Base-by-base conservation (phyloP, 139 green algal species). In the Haematococcus sp. region DNA sequence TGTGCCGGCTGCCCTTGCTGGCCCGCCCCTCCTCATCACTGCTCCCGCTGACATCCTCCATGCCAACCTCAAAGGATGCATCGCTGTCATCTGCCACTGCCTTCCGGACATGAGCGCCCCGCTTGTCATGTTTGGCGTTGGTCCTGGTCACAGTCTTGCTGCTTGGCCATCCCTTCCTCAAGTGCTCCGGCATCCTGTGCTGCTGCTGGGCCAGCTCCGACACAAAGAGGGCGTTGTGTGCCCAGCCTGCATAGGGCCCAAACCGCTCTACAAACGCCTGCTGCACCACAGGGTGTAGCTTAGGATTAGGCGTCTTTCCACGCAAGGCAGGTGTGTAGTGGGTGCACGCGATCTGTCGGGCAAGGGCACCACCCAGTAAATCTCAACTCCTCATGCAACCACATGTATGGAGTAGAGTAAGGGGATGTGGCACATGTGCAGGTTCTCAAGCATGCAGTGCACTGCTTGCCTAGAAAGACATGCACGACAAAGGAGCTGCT, bases 201-300 rank as follows among this genome's bases (percentile, higher is more conserved):
- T 82, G 68, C 22, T 90, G 84, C 40, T 49, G 73, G 4, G 89
- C 83, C 13, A 98, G 84, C 71, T 98, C 89, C 15, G 86, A 81
- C 22, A 98, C 88, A 85, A 98, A 98, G 22, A 98, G 79, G 5
- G 85, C 84, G 73, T 97, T 97, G 86, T 98, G 94, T 16, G 94
- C 94, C 90, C 92, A 98, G 34, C 94, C 94, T 2, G 90, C 89
- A 76, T 92, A 91, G 0, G 75, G 34, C 4, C 93, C 94, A 86
- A 98, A 98, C 2, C 78, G 66, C 31, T 90, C 71, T 16, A 83
- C 60, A 65, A 98, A 93, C 0, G 84, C 69, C 59, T 89, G 51
- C 76, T 86, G 63, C 16, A 90, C 66, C 44, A 82, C 63, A 1
- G 22, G 64, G 25, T 86, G 83, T 43, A 90, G 43, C 68, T 82